A percentile compares a stretch with the other conserved stretches of the same genome.
Conservation (phyloP, 495 filamentous ascomycete genomes). For the Daldinia decipiens region DNA sequence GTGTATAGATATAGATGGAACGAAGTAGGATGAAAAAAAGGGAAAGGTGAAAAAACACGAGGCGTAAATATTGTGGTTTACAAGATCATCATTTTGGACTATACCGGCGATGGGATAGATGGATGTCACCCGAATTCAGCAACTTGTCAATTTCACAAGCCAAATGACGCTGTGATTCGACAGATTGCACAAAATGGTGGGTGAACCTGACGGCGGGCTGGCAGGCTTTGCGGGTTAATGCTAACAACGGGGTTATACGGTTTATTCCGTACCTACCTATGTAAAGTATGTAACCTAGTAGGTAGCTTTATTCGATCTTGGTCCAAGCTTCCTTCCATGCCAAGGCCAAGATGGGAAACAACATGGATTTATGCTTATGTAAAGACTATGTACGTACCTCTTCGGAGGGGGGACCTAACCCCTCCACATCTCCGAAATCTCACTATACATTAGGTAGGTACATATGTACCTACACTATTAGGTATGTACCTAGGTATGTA, state of each 20-base stretch:
- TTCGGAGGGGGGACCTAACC: too few relatives aligned
- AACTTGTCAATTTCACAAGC: slow-evolving; percentile 46
- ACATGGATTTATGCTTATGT: slow-evolving; percentile 4
- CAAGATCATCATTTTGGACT: slow-evolving; percentile 33
- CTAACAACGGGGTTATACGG: neutral
- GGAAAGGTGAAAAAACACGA: slow-evolving; percentile 9
- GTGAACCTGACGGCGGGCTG: slow-evolving; percentile 3
- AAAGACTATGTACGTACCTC: neutral
- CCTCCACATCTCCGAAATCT: too few relatives aligned
- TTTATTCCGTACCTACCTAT: neutral
- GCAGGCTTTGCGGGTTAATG: neutral
- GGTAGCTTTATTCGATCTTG: slow-evolving; percentile 9
- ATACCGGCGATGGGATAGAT: slow-evolving; percentile 18
- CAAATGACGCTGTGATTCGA: slow-evolving; percentile 45
- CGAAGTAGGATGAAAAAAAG: slow-evolving; percentile 6
- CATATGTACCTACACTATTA: too few relatives aligned
- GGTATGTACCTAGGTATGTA: too few relatives aligned
- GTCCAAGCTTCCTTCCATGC: slow-evolving; percentile 28
- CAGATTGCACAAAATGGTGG: slow-evolving; percentile 33
- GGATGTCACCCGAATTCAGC: slow-evolving; percentile 40
- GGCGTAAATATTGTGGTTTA: slow-evolving; percentile 18
- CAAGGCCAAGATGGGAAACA: neutral
- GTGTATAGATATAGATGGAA: slow-evolving; percentile 5
- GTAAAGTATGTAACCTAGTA: too few relatives aligned
- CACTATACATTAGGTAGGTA: too few relatives aligned